Evolutionary conservation across 2,329 filamentous ascomycete species (phyloP), one percentile per base, ranked within the genome.

Genomic region (Clarireedia homoeocarpa): DNA sequence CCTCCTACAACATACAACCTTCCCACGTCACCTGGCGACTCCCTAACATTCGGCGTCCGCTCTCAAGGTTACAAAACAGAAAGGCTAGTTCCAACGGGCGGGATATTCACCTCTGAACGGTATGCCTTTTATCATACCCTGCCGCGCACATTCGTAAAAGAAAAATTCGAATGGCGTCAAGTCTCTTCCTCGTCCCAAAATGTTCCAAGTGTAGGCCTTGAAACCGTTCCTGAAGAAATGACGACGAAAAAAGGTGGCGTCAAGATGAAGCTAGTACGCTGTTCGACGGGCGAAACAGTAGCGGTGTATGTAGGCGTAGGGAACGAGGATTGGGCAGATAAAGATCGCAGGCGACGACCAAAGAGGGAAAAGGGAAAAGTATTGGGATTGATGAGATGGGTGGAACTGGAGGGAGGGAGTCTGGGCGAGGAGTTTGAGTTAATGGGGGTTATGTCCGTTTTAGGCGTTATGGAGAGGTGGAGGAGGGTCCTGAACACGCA

Each of bases 231-330:
- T 2, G 50, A 34, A 17, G 49, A 53, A 48, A 62, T 36, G 59
- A 57, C 14, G 34, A 53, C n/a, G 44, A 60, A 52, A 57, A 65
- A 48, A 12, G 53, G 53, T 6, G 58, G 58, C 27, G 62, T 62
- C 2, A 63, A 60, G 0, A 47, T 66, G 53, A 66, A 65, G 30
- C 34, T 66, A 10, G 52, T 66, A n/a, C 48, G 65, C 5, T 55
- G 56, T 7, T 58, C 54, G 15, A 66, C 61, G 0, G 62, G 62
- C 2, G 65, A 65, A 36, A 61, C 60, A 9, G 58, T 66, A 1
- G 65, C 63, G 6, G 65, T 66, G n/a, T 66, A 65, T 58, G 63
- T 61, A 3, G 65, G 65, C 0, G 36, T 65, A 15, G 59, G 50
- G 7, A 57, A 44, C 26, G 55, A 57, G 30, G 55, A 36, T 30